Percentiles rank a stretch among this genome's conserved stretches.
Conservation (phyloP, 805 yeast genomes). For the Yarrowia alimentaria region DNA sequence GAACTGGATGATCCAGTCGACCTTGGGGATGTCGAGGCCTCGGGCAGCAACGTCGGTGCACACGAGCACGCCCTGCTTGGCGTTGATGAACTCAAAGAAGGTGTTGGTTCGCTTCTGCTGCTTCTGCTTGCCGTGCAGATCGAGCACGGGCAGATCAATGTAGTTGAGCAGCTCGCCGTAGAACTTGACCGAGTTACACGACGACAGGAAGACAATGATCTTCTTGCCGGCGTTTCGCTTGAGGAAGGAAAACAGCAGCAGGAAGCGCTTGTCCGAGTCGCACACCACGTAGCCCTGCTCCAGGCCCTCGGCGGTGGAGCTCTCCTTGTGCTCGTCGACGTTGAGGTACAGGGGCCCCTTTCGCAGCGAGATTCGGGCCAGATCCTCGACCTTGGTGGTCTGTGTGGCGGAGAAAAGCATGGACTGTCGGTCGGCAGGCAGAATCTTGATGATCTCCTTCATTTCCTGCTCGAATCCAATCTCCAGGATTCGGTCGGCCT, state of each 20-base stretch:
- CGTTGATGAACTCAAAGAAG: conserved; percentile 96
- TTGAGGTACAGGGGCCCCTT: conserved; percentile 92
- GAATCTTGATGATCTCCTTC: conserved; percentile 90
- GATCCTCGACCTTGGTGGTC: conserved; percentile 96
- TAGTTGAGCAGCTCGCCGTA: conserved; percentile 93
- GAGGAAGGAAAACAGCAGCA: conserved; percentile 85
- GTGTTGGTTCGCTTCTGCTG: conserved; percentile 98
- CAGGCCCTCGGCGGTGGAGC: conserved; percentile 91
- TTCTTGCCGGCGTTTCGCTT: conserved; percentile 85
- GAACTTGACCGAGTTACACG: conserved; percentile 96
- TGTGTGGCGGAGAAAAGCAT: conserved; percentile 99
- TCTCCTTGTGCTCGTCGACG: conserved; percentile 78
- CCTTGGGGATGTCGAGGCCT: conserved; percentile 97
- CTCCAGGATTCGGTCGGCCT: conserved; percentile 96
- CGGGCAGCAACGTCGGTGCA: conserved; percentile 99
- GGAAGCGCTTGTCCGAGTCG: conserved; percentile 91
- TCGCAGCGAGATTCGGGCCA: conserved; percentile 92
- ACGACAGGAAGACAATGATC: conserved; percentile 90
- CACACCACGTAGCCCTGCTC: conserved; percentile 99
- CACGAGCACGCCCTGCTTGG: conserved; percentile 85
- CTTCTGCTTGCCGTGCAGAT: conserved; percentile 96
- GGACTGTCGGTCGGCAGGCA: conserved; percentile 91
- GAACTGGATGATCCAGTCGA: conserved; percentile 98
- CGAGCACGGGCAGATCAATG: conserved; percentile 94
- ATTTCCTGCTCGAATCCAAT: conserved; percentile 99